Conservation (phyloP, 768 basidiomycete genomes). For the Russula griseocarnosa region DNA sequence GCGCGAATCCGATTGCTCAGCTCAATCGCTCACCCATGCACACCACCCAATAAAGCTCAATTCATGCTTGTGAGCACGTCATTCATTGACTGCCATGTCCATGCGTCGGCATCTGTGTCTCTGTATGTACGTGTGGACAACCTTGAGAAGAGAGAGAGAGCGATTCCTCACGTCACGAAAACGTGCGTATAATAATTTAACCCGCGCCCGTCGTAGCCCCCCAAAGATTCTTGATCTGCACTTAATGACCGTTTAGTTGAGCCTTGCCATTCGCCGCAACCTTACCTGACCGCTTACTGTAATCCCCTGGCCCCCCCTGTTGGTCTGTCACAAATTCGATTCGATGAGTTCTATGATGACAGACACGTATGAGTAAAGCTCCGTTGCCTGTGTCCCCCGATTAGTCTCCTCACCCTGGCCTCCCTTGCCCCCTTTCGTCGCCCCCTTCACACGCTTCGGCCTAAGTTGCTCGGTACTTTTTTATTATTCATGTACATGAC, state of each 20-base stretch:
- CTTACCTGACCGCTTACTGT: neutral
- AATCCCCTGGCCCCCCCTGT: neutral
- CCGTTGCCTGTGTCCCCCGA: slow-evolving; percentile 9
- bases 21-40: neutral
- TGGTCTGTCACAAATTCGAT: neutral
- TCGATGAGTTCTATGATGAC: neutral
- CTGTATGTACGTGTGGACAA: too few relatives aligned
- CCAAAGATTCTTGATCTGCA: slow-evolving; percentile 9
- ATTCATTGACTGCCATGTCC: too few relatives aligned
- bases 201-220: too few relatives aligned
- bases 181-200: too few relatives aligned
- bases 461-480: neutral
- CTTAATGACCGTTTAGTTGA: neutral
- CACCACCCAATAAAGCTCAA: slow-evolving; percentile 12
- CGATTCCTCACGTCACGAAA: too few relatives aligned
- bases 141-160: too few relatives aligned
- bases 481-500: neutral
- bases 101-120: slow-evolving; percentile 2
- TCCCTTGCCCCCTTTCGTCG: neutral
- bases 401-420: neutral
- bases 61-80: slow-evolving; percentile 9
- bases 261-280: slow-evolving; percentile 6
- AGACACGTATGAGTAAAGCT: slow-evolving; percentile 7
- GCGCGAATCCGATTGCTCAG: neutral
- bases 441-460: neutral